Conservation (phyloP, 345 rosid genomes). For the Brassica nigra region DNA sequence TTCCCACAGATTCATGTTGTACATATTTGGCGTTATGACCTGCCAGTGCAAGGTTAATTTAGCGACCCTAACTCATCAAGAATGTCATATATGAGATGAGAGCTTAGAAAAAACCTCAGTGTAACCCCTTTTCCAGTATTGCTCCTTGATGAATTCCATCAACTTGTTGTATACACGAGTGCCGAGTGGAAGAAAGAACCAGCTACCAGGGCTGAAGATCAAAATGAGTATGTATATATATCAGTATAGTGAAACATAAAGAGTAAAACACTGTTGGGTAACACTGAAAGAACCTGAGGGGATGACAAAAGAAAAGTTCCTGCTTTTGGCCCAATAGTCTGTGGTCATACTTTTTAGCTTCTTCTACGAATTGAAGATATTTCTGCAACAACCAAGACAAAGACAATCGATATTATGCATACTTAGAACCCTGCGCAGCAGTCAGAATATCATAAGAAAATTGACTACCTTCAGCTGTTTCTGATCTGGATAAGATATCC, state of each 20-base stretch:
- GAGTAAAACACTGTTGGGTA: background rate
- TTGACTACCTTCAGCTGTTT: slow-evolving; percentile 72
- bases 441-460: background rate
- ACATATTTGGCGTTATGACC: slow-evolving; percentile 95
- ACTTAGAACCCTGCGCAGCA: background rate
- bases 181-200: slow-evolving; percentile 96
- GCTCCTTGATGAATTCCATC: slow-evolving; percentile 69
- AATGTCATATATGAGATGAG: slow-evolving; percentile 1
- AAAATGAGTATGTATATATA: slow-evolving; percentile 8
- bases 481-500: slow-evolving; percentile 94
- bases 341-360: slow-evolving; percentile 94
- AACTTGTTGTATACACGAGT: slow-evolving; percentile 87
- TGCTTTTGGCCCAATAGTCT: slow-evolving; percentile 85
- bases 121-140: slow-evolving; percentile 88
- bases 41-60: slow-evolving; percentile 44
- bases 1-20: slow-evolving; percentile 96
- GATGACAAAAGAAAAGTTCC: slow-evolving; percentile 94
- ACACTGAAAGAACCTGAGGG: slow-evolving; percentile 55
- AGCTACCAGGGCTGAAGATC: slow-evolving; percentile 92
- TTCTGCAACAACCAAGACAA: slow-evolving; percentile 52
- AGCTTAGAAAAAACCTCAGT: slow-evolving; percentile 61
- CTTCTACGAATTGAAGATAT: slow-evolving; percentile 68
- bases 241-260: slow-evolving; percentile 19
- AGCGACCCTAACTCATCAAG: slow-evolving; percentile 23
- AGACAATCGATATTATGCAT: slow-evolving; percentile 9